phyloP scores from a whole-genome alignment of 176 grass and related monocot species.

The Oropetium thomaeum region DNA sequence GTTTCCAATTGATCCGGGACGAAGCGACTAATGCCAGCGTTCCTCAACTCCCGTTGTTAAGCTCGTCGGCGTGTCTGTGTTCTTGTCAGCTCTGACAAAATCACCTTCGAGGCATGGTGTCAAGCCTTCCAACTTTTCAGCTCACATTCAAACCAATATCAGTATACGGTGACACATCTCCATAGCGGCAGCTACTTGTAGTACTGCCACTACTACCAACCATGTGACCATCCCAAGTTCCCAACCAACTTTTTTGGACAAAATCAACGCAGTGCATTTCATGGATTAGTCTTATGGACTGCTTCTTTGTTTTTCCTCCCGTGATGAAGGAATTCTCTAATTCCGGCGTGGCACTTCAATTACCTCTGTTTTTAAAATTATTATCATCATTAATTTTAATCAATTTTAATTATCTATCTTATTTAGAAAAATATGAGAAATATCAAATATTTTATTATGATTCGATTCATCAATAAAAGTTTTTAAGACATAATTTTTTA shows the following conservation, averaged over 20 bases:
- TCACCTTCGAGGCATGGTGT: neutral
- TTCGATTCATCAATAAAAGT: too few relatives aligned
- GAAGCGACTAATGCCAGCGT: too few relatives aligned
- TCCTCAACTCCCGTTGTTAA: neutral
- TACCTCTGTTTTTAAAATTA: too few relatives aligned
- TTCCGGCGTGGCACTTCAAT: too few relatives aligned
- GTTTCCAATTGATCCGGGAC: neutral
- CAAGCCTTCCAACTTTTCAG: neutral
- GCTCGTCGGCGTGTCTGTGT: neutral
- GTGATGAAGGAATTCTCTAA: neutral
- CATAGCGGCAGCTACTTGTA: neutral
- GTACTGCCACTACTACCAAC: too few relatives aligned
- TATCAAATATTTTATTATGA: too few relatives aligned
- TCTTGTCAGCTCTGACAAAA: constrained; percentile 1
- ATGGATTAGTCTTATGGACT: neutral
- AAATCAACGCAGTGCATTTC: neutral
- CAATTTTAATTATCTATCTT: too few relatives aligned
- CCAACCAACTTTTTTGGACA: neutral
- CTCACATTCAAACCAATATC: neutral
- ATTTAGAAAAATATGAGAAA: too few relatives aligned
- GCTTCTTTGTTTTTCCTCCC: neutral
- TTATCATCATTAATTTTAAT: too few relatives aligned
- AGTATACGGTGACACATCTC: neutral
- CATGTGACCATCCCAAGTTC: neutral
- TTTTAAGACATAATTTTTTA: too few relatives aligned